These are phyloP conservation scores for Vanilla planifolia DNA, from an alignment of 106 monocot genomes.

Conservation along the genomic window DNA sequence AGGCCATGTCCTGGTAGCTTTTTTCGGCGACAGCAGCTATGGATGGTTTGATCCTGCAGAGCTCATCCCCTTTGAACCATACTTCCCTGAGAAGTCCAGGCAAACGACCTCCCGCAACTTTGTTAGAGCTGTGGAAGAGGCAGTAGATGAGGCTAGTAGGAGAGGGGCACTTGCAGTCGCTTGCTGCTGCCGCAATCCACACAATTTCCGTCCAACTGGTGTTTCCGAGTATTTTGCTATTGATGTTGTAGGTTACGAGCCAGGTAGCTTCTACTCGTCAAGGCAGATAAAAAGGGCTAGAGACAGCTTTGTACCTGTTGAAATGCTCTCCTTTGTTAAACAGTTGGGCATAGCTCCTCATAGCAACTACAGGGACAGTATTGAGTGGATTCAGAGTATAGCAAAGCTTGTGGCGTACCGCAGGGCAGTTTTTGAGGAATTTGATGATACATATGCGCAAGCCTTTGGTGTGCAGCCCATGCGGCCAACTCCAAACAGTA, in stretches of 20 bases:
- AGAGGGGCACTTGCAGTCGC: constrained; percentile 54
- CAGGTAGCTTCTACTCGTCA: constrained; percentile 43
- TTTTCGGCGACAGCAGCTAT: constrained; percentile 94
- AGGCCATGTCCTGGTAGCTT: constrained; percentile 67
- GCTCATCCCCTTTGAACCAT: constrained; percentile 59
- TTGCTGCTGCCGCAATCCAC: constrained; percentile 47
- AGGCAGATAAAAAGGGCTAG: constrained; percentile 48
- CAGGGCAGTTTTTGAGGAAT: constrained; percentile 45
- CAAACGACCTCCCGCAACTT: constrained; percentile 46
- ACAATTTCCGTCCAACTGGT: constrained; percentile 35
- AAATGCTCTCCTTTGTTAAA: constrained; percentile 28
- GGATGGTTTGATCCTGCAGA: constrained; percentile 90
- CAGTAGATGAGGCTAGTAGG: constrained; percentile 51
- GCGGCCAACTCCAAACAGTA: constrained; percentile 15
- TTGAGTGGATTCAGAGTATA: constrained; percentile 21
- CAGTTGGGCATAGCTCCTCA: constrained; percentile 23
- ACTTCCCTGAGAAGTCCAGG: constrained; percentile 52
- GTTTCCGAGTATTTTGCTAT: constrained; percentile 43
- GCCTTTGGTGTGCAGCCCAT: constrained; percentile 55
- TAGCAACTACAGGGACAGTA: not conserved
- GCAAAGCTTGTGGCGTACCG: constrained; percentile 37
- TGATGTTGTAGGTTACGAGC: constrained; percentile 62
- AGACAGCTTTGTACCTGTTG: constrained; percentile 34
- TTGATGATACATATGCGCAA: constrained; percentile 55
- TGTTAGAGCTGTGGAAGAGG: constrained; percentile 69